Percentiles rank a stretch among this genome's conserved stretches.
These are phyloP conservation scores for Chytriomyces confervae DNA, from an alignment of 192 early-diverging fungal genomes.

Conservation along the genomic window DNA sequence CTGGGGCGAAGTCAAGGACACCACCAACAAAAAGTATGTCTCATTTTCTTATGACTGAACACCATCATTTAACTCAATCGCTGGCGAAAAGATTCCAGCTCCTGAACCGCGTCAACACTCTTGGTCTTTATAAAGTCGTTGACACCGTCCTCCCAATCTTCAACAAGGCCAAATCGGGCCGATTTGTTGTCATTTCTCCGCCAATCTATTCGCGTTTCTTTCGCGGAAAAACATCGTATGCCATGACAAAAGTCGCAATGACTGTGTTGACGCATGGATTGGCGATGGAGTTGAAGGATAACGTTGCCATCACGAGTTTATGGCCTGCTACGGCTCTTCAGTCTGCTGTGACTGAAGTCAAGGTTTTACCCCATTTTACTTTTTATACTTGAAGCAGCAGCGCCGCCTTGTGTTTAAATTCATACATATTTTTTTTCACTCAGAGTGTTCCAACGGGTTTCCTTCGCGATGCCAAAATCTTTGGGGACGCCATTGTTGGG, in stretches of 20 bases:
- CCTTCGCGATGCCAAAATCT: conserved; percentile 36
- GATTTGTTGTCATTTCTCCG: conserved; percentile 43
- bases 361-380: neutral
- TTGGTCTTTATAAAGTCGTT: conserved; percentile 35
- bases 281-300: conserved; percentile 38
- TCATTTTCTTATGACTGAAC: neutral
- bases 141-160: conserved; percentile 39
- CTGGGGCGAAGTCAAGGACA: conserved; percentile 39
- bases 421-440: neutral
- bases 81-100: conserved; percentile 8
- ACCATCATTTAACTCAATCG: neutral
- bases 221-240: conserved; percentile 50
- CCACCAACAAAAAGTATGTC: conserved; percentile 29
- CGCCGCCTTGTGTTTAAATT: neutral
- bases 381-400: too few relatives aligned
- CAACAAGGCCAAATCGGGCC: conserved; percentile 5
- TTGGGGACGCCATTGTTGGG: conserved; percentile 40
- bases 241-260: conserved; percentile 47
- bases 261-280: conserved; percentile 42
- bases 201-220: conserved; percentile 51
- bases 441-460: conserved; percentile 6
- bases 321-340: conserved; percentile 52
- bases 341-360: conserved; percentile 36
- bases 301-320: conserved; percentile 31
- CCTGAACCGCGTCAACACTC: conserved; percentile 37